phyloP scores from a whole-genome alignment of 2,329 filamentous ascomycete genomes.

The Rachicladosporium sp. region DNA sequence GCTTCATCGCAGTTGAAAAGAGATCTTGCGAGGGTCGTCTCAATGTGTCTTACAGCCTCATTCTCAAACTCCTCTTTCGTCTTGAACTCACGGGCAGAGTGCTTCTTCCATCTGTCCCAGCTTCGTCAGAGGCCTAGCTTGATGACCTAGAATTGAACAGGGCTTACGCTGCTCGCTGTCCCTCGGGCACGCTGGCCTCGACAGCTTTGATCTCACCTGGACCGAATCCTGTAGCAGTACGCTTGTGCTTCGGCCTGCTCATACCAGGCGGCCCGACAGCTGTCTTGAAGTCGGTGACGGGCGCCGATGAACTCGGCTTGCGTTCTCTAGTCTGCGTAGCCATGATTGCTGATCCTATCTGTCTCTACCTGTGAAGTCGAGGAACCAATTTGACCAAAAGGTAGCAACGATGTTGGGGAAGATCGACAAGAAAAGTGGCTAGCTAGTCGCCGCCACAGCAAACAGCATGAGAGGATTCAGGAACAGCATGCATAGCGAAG shows the following conservation, averaged over 20 bases:
- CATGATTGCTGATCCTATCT: conserved; percentile 9
- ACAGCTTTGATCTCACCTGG: conserved; percentile 84
- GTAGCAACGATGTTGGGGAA: too few relatives aligned
- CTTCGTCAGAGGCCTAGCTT: not conserved
- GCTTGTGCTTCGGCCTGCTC: conserved; percentile 88
- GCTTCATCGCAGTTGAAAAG: conserved; percentile 97
- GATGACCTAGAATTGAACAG: not conserved
- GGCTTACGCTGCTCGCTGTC: conserved; percentile 69
- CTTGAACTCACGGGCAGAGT: conserved; percentile 58
- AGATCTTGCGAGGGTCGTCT: conserved; percentile 89
- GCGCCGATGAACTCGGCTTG: conserved; percentile 67
- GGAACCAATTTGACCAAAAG: too few relatives aligned
- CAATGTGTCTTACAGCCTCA: conserved; percentile 85
- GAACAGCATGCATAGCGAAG: too few relatives aligned
- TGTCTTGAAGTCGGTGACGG: conserved; percentile 75
- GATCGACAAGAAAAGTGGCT: too few relatives aligned
- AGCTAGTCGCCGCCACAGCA: too few relatives aligned
- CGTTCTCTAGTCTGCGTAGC: conserved; percentile 49
- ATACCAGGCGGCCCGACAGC: conserved; percentile 70
- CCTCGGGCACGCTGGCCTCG: conserved; percentile 82
- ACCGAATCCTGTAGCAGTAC: conserved; percentile 91
- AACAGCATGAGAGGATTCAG: too few relatives aligned
- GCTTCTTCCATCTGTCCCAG: conserved; percentile 44
- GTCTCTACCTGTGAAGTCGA: not conserved
- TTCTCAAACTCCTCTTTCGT: conserved; percentile 69